Base-by-base conservation (phyloP, 2,329 filamentous ascomycete species). In the Aspergillus floridensis region DNA sequence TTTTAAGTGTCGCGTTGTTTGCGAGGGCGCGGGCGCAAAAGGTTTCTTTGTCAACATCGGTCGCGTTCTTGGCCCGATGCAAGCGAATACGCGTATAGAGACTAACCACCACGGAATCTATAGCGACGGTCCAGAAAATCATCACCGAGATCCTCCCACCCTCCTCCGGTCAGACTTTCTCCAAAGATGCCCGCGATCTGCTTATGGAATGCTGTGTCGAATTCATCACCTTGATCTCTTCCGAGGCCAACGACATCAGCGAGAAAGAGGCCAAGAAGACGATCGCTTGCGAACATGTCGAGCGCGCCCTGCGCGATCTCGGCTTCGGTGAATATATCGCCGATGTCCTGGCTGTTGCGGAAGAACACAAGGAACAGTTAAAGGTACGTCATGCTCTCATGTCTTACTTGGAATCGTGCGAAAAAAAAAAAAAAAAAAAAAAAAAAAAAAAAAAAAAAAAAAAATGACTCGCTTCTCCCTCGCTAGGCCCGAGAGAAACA, bases 231-330 rank as follows among this genome's bases (percentile, higher is more conserved):
- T 86, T 99, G 70, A 90, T 99, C 68, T 97, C 93, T n/a, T 96
- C 92, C 51, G 93, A 99, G 80, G 95, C 95, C 63, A 99, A 99
- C 77, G 95, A 99, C 70, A 99, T 99, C 65, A 96, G 93, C 12
- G 95, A 99, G 76, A 96, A 96, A 77, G 95, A 99, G 72, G 92
- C 93, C 53, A 99, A 99, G 82, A 99, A 99, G 84, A 99, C 95
- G 4, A 99, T 99, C 68, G 93, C 93, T 12, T 96, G 92, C 76
- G 95, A 99, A 71, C 95, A 99, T 79, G 96, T 99, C 69, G 96
- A 93, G 72, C 93, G 93, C 72, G 95, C 95, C 0, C 84, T 99
- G 47, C 90, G 93, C 69, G 91, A 96, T 70, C 85, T 99, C 21
- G 95, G 93, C 1, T 99, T 98, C 75, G 84, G 88, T 10, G 92